Base-by-base conservation (phyloP, 2,329 filamentous ascomycete species). In the Aspergillus sp. region DNA sequence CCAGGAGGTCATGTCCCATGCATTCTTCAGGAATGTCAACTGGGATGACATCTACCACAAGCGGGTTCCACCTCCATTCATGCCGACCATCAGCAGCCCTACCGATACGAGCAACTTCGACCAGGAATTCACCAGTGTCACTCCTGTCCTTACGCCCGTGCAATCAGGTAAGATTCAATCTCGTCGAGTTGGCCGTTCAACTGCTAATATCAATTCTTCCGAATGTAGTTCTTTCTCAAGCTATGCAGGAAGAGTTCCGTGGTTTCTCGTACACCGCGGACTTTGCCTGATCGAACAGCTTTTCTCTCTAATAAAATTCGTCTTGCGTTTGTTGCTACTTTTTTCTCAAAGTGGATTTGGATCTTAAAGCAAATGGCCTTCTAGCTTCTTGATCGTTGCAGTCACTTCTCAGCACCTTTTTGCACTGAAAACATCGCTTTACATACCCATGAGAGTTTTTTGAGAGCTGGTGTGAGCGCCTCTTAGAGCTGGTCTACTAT, bases 71-170 rank as follows among this genome's bases (percentile, higher is more conserved):
- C 86, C 93, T 42, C 93, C 93, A 1, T 97, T 96, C 74, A 69
- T 90, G 67, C 93, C 93, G 12, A 81, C 82, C 32, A 95, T 98
- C 59, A 93, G 86, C 70, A 94, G 81, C 64, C 81, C 90, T 7
- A 96, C 93, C 35, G 93, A 98, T 72, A 98, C 93, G n/a, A 96
- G 90, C 77, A 98, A 98, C 73, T 98, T 98, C 68, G 93, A 98
- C 66, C 89, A 88, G 37, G 93, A 98, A 66, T 98, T 98, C 65
- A 98, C 93, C 1, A 97, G 91, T 62, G 93, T 98, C 43, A 98
- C 93, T 34, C 93, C 93, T 1, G 93, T 98, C 45, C 78, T 98
- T 55, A 98, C 93, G 28, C 93, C 93, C 40, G 93, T 98, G 43
- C 90, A 97, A 71, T 95, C 89, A 70, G 90, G 90, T 94, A 86